phyloP scores from a whole-genome alignment of 345 rosid species.

The Hevea brasiliensis region DNA sequence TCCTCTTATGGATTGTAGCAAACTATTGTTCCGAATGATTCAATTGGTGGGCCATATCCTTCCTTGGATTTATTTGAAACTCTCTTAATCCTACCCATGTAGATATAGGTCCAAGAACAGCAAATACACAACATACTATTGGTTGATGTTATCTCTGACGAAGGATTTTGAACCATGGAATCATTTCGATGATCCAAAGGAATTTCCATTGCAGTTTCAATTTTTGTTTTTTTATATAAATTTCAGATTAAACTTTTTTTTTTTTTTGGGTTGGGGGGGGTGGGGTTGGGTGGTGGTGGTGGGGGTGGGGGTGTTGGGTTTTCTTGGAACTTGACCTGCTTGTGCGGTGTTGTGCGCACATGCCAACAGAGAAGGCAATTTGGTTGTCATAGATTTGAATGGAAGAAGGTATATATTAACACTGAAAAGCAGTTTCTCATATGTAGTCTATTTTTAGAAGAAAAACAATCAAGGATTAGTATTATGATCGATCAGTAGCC shows the following conservation, averaged over 20 bases:
- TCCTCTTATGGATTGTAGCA: conserved; percentile 36
- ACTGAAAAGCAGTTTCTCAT: no score
- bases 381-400: no score
- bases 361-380: background rate
- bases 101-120: conserved; percentile 15
- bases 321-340: background rate
- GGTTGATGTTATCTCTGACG: conserved; percentile 24
- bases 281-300: no score
- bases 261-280: no score
- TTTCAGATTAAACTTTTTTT: no score
- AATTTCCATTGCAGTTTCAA: background rate
- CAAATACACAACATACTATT: conserved; percentile 7
- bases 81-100: conserved; percentile 13
- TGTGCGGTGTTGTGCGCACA: background rate
- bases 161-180: background rate
- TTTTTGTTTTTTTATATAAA: no score
- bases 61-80: conserved; percentile 23
- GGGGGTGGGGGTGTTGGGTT: no score
- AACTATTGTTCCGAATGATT: conserved; percentile 46
- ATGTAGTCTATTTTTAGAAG: no score
- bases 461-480: no score
- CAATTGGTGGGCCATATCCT: conserved; percentile 38
- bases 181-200: no score
- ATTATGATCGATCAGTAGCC: no score
- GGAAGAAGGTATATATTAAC: no score